These are phyloP conservation scores for Hyphopichia fennica DNA, from an alignment of 1,139 yeast species.

Conservation along the genomic window DNA sequence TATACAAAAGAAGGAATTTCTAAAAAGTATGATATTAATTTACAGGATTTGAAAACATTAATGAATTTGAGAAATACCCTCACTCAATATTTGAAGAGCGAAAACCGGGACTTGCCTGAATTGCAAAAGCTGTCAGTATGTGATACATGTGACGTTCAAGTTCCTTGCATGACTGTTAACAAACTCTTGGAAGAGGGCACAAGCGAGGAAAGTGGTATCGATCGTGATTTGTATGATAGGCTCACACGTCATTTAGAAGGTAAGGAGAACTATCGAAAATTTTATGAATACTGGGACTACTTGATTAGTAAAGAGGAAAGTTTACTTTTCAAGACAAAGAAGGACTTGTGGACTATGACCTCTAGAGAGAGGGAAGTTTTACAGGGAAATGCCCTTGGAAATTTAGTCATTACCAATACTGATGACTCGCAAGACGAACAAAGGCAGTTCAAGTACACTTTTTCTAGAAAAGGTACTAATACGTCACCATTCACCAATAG, in stretches of 20 bases:
- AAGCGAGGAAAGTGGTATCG: conserved; percentile 49
- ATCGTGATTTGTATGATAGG: conserved; percentile 41
- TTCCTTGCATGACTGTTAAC: conserved; percentile 70
- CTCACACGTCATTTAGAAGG: conserved; percentile 52
- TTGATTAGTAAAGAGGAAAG: conserved; percentile 76
- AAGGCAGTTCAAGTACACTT: conserved; percentile 45
- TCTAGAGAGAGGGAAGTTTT: conserved; percentile 59
- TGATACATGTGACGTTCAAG: conserved; percentile 62
- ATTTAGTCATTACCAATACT: conserved; percentile 37
- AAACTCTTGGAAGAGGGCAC: conserved; percentile 59
- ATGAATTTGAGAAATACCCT: conserved; percentile 70
- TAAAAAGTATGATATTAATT: conserved; percentile 54
- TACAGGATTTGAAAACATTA: conserved; percentile 59
- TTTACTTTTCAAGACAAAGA: conserved; percentile 49
- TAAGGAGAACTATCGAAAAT: conserved; percentile 42
- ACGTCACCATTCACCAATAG: conserved; percentile 29
- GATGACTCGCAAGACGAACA: conserved; percentile 21
- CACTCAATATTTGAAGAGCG: conserved; percentile 57
- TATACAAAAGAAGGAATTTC: conserved; percentile 67
- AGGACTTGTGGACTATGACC: conserved; percentile 69
- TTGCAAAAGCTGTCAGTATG: conserved; percentile 59
- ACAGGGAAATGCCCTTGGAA: conserved; percentile 61
- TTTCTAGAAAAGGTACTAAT: conserved; percentile 28
- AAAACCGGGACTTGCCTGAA: conserved; percentile 56
- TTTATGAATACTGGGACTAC: conserved; percentile 71